Base-by-base conservation (phyloP, 805 yeast genomes). In the Cephaloascus albidus region DNA sequence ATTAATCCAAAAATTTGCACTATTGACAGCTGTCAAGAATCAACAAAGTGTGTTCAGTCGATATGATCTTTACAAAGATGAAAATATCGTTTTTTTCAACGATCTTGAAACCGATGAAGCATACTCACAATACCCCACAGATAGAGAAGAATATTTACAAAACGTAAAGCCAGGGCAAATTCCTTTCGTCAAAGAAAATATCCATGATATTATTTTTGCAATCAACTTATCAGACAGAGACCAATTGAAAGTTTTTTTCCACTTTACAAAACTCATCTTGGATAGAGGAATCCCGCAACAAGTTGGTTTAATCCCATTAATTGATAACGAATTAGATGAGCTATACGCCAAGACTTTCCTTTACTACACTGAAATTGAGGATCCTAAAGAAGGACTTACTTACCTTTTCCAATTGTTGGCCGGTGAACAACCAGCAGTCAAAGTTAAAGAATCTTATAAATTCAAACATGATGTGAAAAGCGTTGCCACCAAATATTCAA, bases 271-370 rank as follows among this genome's bases (percentile, higher is more conserved):
- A 19, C 56, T 73, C 2, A 61, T 78, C 2, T 50, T 78, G n/a
- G 64, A 70, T 10, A 70, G 74, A 34, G 76, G 77, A 1, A 68
- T 84, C 15, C 85, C 96, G 0, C 83, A 88, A 46, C 82, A 89
- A 55, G 52, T 90, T 38, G 98, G 97, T 4, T 45, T 90, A 3
- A 63, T 90, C n/a, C 95, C 97, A 0, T 42, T 83, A 2, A 51
- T 58, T 6, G 57, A 53, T 4, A 41, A 49, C 10, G 48, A 41
- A 3, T 33, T 37, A 6, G 60, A 58, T 42, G 40, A 39, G 18
- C 39, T 44, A 6, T 38, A 50, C 16, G 53, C 60, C 0, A 49
- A 49, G 23, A 56, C 58, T 30, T 48, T 60, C 20, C 41, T 46
- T 8, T 50, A 45, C 20, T 14, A 31, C 6, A 16, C 8, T 15